Percentiles rank a stretch among this genome's conserved stretches.
Conservation (phyloP, 2,329 filamentous ascomycete genomes). For the Cladosporium halotolerans region DNA sequence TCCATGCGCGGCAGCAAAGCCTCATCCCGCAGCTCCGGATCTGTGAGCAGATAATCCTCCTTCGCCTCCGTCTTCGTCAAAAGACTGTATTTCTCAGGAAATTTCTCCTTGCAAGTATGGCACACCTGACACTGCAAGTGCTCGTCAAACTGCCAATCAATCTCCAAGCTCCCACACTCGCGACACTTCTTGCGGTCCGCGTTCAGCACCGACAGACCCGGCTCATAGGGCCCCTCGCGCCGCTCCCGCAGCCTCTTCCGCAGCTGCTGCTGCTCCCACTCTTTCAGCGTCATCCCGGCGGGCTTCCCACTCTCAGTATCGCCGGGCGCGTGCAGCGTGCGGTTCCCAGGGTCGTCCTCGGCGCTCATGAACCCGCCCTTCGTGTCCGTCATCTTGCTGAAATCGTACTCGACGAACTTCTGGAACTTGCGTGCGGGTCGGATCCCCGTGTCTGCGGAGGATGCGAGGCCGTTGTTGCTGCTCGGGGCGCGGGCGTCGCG, state of each 20-base stretch:
- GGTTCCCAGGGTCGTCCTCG: conserved; percentile 87
- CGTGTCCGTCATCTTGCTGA: conserved; percentile 95
- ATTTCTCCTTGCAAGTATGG: conserved; percentile 77
- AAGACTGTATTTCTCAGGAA: conserved; percentile 87
- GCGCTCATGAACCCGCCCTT: conserved; percentile 91
- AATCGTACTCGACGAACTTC: conserved; percentile 95
- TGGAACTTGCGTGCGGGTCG: conserved; percentile 80
- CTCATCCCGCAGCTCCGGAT: conserved; percentile 85
- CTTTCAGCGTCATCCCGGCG: conserved; percentile 77
- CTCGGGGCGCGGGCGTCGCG: conserved; percentile 59
- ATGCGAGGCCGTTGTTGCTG: conserved; percentile 26
- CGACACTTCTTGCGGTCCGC: conserved; percentile 61
- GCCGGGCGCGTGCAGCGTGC: conserved; percentile 57
- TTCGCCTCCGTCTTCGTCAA: conserved; percentile 94
- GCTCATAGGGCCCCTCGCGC: conserved; percentile 79
- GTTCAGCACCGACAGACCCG: conserved; percentile 71
- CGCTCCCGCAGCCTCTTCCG: conserved; percentile 65
- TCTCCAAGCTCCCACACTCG: conserved; percentile 78
- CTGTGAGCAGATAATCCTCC: conserved; percentile 91
- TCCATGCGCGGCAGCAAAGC: conserved; percentile 82
- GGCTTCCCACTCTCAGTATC: conserved; percentile 53
- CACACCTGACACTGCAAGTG: conserved; percentile 72
- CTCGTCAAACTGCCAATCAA: conserved; percentile 94
- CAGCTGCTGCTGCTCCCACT: conserved; percentile 83
- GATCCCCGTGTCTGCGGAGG: conserved; percentile 48